Conservation (phyloP, 2,329 filamentous ascomycete genomes). For the Diaporthe batatas region DNA sequence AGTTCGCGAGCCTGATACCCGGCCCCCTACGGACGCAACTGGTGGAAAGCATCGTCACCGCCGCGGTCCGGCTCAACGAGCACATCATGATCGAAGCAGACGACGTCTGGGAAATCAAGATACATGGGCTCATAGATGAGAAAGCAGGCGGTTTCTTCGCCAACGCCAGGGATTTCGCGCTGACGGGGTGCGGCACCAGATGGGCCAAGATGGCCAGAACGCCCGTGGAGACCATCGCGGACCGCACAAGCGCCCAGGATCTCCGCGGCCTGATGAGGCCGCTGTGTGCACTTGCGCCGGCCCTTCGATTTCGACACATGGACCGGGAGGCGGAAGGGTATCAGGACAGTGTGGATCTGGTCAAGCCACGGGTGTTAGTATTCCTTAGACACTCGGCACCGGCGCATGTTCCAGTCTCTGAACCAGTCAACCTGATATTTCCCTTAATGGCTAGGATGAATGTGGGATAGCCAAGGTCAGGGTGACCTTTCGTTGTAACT, state of each 20-base stretch:
- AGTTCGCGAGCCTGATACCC: neutral
- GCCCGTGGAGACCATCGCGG: neutral
- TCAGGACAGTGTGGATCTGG: neutral
- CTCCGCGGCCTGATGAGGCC: neutral
- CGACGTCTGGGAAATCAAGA: neutral
- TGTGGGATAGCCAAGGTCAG: neutral
- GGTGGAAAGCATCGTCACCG: neutral
- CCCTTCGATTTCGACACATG: neutral
- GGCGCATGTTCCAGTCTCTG: too few species aligned
- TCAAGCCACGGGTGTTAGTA: neutral
- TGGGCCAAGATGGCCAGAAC: neutral
- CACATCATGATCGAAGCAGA: constrained; percentile 13
- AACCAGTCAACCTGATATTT: too few species aligned
- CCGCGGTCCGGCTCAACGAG: constrained; percentile 5
- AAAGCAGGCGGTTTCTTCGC: neutral
- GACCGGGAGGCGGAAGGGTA: neutral
- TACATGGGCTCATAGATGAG: rapidly evolving
- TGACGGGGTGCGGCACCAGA: too few species aligned
- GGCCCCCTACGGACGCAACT: rapidly evolving
- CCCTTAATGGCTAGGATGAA: too few species aligned
- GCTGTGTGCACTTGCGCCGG: neutral
- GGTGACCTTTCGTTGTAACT: too few species aligned
- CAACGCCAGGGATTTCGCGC: neutral
- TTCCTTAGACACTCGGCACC: neutral
- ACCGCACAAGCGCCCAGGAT: neutral